Percentiles rank a stretch among this genome's conserved stretches.
phyloP scores from a whole-genome alignment of 176 grass and related monocot species.

The Triticum timopheevii region DNA sequence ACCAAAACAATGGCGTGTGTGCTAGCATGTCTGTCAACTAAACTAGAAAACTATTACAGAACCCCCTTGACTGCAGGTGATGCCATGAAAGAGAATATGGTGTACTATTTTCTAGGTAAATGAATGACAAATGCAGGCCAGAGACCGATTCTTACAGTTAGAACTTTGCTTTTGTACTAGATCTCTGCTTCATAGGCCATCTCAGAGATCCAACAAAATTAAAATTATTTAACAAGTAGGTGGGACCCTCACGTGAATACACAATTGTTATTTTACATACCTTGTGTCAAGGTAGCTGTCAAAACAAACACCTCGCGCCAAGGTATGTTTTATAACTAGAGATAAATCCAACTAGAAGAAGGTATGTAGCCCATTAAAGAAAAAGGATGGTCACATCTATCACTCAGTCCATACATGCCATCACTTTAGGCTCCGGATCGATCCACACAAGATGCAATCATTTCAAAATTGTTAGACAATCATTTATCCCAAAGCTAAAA shows the following conservation, averaged over 20 bases:
- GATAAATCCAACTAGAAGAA: not conserved
- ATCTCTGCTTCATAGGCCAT: conserved; percentile 10
- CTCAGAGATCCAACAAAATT: not conserved
- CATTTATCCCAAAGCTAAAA: not conserved
- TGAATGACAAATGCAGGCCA: not conserved
- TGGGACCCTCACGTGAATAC: not conserved
- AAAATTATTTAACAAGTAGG: conserved; percentile 10
- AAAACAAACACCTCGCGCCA: not conserved
- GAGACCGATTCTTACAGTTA: not conserved
- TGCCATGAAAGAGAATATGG: not conserved
- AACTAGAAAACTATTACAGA: not conserved
- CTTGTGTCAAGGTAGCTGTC: not conserved
- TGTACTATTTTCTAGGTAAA: conserved; percentile 4
- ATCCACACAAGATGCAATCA: conserved; percentile 8
- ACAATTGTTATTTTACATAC: not conserved
- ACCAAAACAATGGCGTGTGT: conserved; percentile 15
- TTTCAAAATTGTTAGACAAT: not conserved
- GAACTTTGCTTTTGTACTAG: not conserved
- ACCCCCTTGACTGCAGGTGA: not conserved
- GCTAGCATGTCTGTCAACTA: not conserved
- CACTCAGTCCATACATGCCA: not conserved
- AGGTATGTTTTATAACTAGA: not conserved
- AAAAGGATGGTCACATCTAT: not conserved
- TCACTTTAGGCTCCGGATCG: not conserved
- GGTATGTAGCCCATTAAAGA: not conserved